These are phyloP conservation scores for Salmacisia buchloeana DNA, from an alignment of 1,284 basidiomycete genomes.

Conservation along the genomic window DNA sequence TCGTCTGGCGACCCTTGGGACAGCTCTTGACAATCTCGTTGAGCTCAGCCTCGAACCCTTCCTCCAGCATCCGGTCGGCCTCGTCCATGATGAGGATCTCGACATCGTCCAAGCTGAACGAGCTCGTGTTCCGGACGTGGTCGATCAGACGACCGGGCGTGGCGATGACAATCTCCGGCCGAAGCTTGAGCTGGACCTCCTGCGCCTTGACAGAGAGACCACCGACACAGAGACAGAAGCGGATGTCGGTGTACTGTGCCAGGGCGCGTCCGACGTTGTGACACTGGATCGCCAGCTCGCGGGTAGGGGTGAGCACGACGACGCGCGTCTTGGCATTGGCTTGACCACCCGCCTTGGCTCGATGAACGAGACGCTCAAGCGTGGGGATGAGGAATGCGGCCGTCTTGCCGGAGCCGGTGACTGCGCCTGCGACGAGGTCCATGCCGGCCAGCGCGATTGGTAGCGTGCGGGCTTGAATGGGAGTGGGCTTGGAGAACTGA, in stretches of 20 bases:
- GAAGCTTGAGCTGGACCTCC: conserved; percentile 72
- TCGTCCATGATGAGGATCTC: conserved; percentile 94
- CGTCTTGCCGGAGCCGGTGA: conserved; percentile 94
- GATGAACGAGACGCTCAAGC: conserved; percentile 68
- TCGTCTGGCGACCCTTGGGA: conserved; percentile 77
- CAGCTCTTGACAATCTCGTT: conserved; percentile 87
- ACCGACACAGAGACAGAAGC: conserved; percentile 76
- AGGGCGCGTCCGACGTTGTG: conserved; percentile 82
- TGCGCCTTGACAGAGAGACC: conserved; percentile 87
- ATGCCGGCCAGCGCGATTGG: conserved; percentile 88
- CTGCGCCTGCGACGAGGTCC: conserved; percentile 88
- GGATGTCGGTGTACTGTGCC: conserved; percentile 77
- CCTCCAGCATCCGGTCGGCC: conserved; percentile 94
- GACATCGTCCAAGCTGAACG: conserved; percentile 85
- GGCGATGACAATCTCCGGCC: conserved; percentile 87
- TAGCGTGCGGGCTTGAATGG: conserved; percentile 87
- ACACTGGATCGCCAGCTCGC: conserved; percentile 90
- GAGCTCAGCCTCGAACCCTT: conserved; percentile 93
- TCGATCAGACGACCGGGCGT: conserved; percentile 95
- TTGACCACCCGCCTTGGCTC: conserved; percentile 8
- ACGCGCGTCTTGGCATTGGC: conserved; percentile 70
- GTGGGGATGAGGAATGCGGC: conserved; percentile 93
- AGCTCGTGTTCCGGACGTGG: conserved; percentile 88
- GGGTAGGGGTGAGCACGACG: conserved; percentile 82
- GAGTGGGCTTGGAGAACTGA: conserved; percentile 78